These are phyloP conservation scores for Lasiosphaeria hispida DNA, from an alignment of 495 filamentous ascomycete genomes.

Conservation along the genomic window DNA sequence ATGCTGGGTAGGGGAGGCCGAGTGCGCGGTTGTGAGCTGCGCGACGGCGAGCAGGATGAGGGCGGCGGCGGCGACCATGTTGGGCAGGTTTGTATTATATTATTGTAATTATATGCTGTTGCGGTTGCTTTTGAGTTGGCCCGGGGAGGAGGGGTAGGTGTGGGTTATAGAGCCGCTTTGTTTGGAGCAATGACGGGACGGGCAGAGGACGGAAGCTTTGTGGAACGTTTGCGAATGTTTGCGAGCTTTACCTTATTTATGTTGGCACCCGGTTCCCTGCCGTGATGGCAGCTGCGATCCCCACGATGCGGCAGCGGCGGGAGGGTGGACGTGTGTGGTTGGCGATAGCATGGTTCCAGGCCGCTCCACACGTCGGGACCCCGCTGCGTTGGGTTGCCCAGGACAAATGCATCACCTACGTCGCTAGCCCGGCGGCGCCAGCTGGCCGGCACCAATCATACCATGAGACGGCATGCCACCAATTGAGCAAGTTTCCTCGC, in stretches of 20 bases:
- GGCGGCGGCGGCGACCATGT: slow-evolving; percentile 29
- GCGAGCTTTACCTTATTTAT: background rate
- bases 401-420: background rate
- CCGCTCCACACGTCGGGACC: no score
- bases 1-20: slow-evolving; percentile 53
- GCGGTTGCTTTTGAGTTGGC: no score
- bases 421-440: slow-evolving; percentile 1
- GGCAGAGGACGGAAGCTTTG: no score
- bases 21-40: slow-evolving; percentile 53
- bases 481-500: slow-evolving; percentile 25
- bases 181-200: no score
- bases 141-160: no score
- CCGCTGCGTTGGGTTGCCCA: background rate
- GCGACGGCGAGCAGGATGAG: slow-evolving; percentile 35
- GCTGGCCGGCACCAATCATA: background rate
- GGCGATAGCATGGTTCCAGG: no score
- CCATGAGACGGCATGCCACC: background rate
- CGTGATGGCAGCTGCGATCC: background rate
- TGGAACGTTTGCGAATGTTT: no score
- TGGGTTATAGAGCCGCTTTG: no score
- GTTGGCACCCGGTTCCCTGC: background rate
- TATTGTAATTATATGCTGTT: background rate
- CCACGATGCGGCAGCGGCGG: background rate
- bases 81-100: slow-evolving; percentile 10
- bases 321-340: background rate